Conservation (phyloP, 2,329 filamentous ascomycete species). For the Ceratocystis colombiana region DNA sequence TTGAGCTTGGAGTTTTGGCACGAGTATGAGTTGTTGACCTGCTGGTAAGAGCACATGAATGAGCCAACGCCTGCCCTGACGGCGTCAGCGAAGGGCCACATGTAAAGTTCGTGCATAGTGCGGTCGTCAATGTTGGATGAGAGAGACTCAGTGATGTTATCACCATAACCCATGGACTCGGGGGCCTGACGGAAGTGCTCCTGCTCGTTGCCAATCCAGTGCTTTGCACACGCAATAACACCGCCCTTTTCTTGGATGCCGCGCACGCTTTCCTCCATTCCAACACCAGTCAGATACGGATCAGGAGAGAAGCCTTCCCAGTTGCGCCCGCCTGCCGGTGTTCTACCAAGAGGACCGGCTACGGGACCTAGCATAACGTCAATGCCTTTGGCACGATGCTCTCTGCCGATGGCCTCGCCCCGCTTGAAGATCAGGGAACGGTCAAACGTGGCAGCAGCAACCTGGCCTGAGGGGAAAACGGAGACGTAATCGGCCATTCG, state of each 20-base stretch:
- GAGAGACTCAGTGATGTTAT: constrained; percentile 49
- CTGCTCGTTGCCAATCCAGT: constrained; percentile 65
- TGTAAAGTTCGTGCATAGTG: constrained; percentile 64
- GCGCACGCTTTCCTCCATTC: constrained; percentile 60
- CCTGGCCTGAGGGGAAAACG: constrained; percentile 69
- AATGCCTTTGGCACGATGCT: constrained; percentile 65
- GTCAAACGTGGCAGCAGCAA: constrained; percentile 75
- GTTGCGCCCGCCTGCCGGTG: constrained; percentile 42
- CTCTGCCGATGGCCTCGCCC: constrained; percentile 42
- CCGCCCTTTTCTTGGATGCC: constrained; percentile 77
- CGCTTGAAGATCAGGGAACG: constrained; percentile 51
- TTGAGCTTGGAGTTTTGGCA: constrained; percentile 71
- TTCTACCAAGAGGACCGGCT: constrained; percentile 40
- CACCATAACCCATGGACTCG: constrained; percentile 46
- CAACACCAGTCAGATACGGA: constrained; percentile 62
- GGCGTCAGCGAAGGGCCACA: constrained; percentile 69
- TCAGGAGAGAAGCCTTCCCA: constrained; percentile 64
- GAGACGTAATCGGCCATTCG: constrained; percentile 69
- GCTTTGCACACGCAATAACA: constrained; percentile 74
- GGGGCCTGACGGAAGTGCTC: constrained; percentile 61
- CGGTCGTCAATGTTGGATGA: constrained; percentile 61
- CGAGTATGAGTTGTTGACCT: constrained; percentile 68
- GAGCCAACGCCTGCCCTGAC: constrained; percentile 55
- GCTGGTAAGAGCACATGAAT: constrained; percentile 62
- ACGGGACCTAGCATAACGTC: constrained; percentile 55